These are phyloP conservation scores for Clarireedia hainanense DNA, from an alignment of 2,329 filamentous ascomycete species.

Conservation along the genomic window DNA sequence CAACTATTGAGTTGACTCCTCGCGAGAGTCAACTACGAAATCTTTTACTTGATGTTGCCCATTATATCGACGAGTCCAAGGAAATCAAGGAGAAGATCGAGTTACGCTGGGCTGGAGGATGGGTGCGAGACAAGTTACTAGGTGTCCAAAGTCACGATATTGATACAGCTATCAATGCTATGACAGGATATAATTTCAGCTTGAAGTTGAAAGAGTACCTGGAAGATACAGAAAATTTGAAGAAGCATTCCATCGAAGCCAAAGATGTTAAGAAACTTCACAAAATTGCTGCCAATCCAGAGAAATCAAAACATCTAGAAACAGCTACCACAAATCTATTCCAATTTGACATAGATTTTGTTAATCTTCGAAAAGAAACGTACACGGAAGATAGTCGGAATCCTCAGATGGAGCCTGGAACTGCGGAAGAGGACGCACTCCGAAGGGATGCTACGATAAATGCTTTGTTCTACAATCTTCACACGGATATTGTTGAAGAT, in stretches of 20 bases:
- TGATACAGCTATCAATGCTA: slow-evolving; percentile 75
- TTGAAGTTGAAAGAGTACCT: slow-evolving; percentile 61
- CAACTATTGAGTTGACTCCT: slow-evolving; percentile 50
- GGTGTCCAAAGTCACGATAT: slow-evolving; percentile 69
- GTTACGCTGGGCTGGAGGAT: slow-evolving; percentile 76
- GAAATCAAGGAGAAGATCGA: slow-evolving; percentile 47
- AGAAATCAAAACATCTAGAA: slow-evolving; percentile 94
- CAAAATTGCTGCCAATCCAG: slow-evolving; percentile 85
- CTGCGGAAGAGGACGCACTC: slow-evolving; percentile 79
- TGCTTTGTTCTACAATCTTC: slow-evolving; percentile 90
- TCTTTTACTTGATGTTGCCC: slow-evolving; percentile 77
- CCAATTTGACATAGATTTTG: slow-evolving; percentile 84
- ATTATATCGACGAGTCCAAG: slow-evolving; percentile 50
- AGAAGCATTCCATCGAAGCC: slow-evolving; percentile 49
- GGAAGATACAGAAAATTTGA: slow-evolving; percentile 47
- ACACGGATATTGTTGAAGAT: slow-evolving; percentile 73
- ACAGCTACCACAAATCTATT: slow-evolving; percentile 82
- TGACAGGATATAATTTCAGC: slow-evolving; percentile 76
- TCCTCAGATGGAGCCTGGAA: slow-evolving; percentile 89
- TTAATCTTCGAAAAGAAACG: slow-evolving; percentile 87
- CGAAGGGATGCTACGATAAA: slow-evolving; percentile 91
- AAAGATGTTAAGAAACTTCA: slow-evolving; percentile 68
- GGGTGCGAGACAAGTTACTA: slow-evolving; percentile 80
- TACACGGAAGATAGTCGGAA: slow-evolving; percentile 86
- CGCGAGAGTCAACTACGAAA: slow-evolving; percentile 64